Conservation (phyloP, 768 basidiomycete genomes). For the Candolleomyces aberdarensis region DNA sequence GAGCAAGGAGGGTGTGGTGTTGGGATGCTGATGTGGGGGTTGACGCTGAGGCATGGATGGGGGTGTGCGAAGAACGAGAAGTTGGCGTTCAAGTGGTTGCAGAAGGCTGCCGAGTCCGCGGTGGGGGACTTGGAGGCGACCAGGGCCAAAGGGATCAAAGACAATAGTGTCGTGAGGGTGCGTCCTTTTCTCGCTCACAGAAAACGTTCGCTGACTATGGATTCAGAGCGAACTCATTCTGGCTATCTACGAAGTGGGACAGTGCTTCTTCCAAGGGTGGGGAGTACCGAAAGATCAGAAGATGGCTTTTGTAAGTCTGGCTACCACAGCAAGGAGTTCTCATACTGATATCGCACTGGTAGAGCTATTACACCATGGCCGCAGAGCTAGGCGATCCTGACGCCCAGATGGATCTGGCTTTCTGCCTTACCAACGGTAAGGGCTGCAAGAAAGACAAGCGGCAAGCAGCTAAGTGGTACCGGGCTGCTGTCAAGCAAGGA, state of each 20-base stretch:
- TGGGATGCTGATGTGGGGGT: conserved; percentile 92
- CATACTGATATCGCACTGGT: background rate
- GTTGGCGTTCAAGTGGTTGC: conserved; percentile 78
- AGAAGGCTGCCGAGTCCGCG: conserved; percentile 77
- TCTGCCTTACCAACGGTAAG: conserved; percentile 81
- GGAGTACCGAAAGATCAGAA: conserved; percentile 84
- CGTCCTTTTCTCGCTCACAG: conserved; percentile 3
- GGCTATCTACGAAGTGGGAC: conserved; percentile 89
- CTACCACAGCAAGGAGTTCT: background rate
- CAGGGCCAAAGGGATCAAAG: conserved; percentile 43
- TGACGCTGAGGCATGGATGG: conserved; percentile 86
- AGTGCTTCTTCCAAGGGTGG: conserved; percentile 93
- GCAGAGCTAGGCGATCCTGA: conserved; percentile 83
- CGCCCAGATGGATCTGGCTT: conserved; percentile 83
- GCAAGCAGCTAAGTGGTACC: conserved; percentile 87
- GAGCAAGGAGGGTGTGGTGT: conserved; percentile 77
- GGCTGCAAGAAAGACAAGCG: conserved; percentile 88
- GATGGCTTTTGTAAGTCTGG: conserved; percentile 75
- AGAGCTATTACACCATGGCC: conserved; percentile 85
- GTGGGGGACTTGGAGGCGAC: conserved; percentile 72
- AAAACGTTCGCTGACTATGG: background rate
- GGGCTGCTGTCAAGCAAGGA: conserved; percentile 76
- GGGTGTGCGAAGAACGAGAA: conserved; percentile 79
- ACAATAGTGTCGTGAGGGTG: conserved; percentile 55
- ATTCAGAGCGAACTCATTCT: conserved; percentile 74